Percentiles rank a stretch among this genome's conserved stretches.
phyloP scores from a whole-genome alignment of 2,329 filamentous ascomycete genomes.

The Metarhizium robertsii region DNA sequence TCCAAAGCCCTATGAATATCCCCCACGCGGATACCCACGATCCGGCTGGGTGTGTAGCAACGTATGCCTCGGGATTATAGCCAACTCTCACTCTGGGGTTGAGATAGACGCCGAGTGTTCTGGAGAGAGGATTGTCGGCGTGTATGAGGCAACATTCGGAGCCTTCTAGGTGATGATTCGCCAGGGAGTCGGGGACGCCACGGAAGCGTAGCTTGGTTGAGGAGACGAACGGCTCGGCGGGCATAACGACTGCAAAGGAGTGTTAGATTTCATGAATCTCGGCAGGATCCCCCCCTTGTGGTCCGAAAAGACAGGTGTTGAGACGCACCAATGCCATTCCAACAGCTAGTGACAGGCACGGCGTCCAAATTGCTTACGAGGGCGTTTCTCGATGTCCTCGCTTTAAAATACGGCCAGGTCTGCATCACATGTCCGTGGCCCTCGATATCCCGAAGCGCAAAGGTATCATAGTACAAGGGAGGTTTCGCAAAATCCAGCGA shows the following conservation, averaged over 20 bases:
- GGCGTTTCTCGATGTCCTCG: constrained; percentile 39
- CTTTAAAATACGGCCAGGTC: constrained; percentile 51
- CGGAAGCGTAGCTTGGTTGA: constrained; percentile 46
- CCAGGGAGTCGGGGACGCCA: constrained; percentile 53
- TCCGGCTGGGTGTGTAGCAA: constrained; percentile 30
- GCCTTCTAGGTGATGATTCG: constrained; percentile 56
- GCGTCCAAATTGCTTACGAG: constrained; percentile 37
- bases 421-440: constrained; percentile 42
- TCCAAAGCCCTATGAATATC: constrained; percentile 48
- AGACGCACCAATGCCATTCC: constrained; percentile 32
- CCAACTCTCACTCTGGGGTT: constrained; percentile 63
- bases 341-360: constrained; percentile 36
- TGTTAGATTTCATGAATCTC: not conserved
- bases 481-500: constrained; percentile 49
- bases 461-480: constrained; percentile 51
- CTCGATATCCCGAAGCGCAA: constrained; percentile 46
- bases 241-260: constrained; percentile 33
- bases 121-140: constrained; percentile 54
- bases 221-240: constrained; percentile 45
- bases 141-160: constrained; percentile 74
- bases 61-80: constrained; percentile 47
- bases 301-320: not conserved
- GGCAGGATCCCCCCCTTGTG: too few species aligned
- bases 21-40: constrained; percentile 38
- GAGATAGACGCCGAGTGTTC: constrained; percentile 48